Percentiles rank a stretch among this genome's conserved stretches.
These are phyloP conservation scores for Trichoderma oligosporum DNA, from an alignment of 2,329 filamentous ascomycete species.

Conservation along the genomic window DNA sequence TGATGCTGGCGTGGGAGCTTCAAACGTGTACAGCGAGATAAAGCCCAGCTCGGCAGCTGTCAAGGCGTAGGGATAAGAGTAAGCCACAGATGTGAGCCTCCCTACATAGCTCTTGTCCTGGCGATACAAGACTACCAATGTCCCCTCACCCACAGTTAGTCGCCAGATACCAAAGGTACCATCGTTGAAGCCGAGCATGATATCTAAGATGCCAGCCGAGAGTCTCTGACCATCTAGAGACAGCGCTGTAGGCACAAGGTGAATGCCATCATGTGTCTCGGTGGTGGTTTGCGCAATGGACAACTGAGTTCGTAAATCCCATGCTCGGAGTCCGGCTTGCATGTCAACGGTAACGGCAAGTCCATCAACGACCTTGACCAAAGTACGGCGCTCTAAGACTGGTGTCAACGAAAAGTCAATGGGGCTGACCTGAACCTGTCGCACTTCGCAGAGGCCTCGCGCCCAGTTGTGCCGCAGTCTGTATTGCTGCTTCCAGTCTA, in stretches of 20 bases:
- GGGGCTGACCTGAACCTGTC: constrained; percentile 62
- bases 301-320: constrained; percentile 64
- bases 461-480: constrained; percentile 89
- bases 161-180: constrained; percentile 70
- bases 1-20: constrained; percentile 23
- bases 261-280: constrained; percentile 23
- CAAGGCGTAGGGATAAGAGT: constrained; percentile 70
- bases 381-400: constrained; percentile 46
- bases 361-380: constrained; percentile 75
- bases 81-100: constrained; percentile 65
- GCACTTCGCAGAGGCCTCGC: constrained; percentile 72
- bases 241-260: constrained; percentile 55
- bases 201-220: constrained; percentile 47
- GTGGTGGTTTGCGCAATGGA: constrained; percentile 53
- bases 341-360: constrained; percentile 74
- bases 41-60: constrained; percentile 72
- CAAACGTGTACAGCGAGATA: constrained; percentile 72
- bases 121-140: constrained; percentile 50
- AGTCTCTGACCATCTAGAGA: constrained; percentile 56
- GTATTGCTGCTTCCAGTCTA: constrained; percentile 87
- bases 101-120: constrained; percentile 62
- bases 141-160: constrained; percentile 45
- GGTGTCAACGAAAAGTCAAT: constrained; percentile 31
- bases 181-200: constrained; percentile 67
- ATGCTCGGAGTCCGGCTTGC: constrained; percentile 68